phyloP scores from a whole-genome alignment of 768 basidiomycete genomes.

The Termitomyces sp. region DNA sequence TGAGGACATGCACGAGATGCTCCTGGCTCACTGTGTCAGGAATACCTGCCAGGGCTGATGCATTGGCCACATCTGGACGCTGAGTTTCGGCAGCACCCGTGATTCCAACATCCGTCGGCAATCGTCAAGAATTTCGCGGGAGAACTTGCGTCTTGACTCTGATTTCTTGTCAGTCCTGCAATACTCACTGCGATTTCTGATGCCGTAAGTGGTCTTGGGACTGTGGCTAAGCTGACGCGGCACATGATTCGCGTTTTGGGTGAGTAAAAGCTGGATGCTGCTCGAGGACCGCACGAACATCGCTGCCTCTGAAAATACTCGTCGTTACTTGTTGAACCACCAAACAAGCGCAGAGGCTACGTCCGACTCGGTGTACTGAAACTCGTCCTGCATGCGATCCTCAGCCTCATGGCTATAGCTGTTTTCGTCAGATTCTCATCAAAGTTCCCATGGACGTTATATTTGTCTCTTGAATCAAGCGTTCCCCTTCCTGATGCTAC shows the following conservation, averaged over 20 bases:
- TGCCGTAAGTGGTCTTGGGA: background rate
- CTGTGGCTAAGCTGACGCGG: background rate
- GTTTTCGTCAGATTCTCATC: background rate
- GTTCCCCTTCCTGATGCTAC: background rate
- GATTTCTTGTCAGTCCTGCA: background rate
- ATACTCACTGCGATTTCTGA: background rate
- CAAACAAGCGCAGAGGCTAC: background rate
- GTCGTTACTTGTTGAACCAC: background rate
- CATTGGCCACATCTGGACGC: background rate
- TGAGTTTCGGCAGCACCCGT: background rate
- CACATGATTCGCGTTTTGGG: background rate
- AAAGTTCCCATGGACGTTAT: background rate
- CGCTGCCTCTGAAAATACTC: background rate
- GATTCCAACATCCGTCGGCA: background rate
- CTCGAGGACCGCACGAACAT: background rate
- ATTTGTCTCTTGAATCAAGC: background rate
- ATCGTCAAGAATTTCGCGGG: background rate
- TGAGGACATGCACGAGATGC: background rate
- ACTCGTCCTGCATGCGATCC: background rate
- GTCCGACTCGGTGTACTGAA: background rate
- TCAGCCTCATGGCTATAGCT: background rate
- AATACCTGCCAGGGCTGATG: background rate
- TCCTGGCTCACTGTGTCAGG: constrained; percentile 3
- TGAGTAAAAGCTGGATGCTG: background rate
- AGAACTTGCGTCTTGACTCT: background rate